These are phyloP conservation scores for Nepenthes gracilis DNA, from an alignment of 148 eudicot genomes.

Conservation along the genomic window DNA sequence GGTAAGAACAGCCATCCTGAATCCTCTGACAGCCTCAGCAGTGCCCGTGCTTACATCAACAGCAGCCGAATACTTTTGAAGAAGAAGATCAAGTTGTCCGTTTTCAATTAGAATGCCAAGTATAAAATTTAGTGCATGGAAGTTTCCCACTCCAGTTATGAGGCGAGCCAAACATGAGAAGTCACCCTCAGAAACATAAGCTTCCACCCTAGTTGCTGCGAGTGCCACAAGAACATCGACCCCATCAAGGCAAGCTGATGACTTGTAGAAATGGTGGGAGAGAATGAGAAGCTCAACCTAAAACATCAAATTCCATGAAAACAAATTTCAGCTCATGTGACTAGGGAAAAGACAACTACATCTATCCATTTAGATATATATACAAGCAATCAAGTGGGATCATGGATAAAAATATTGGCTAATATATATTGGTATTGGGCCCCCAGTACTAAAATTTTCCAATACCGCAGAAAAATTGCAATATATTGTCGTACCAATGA, in stretches of 20 bases:
- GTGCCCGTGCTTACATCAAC: slow-evolving; percentile 72
- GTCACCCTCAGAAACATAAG: slow-evolving; percentile 91
- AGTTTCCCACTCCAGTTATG: slow-evolving; percentile 96
- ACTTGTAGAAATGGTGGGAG: slow-evolving; percentile 97
- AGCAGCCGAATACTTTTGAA: slow-evolving; percentile 92
- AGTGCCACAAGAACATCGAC: slow-evolving; percentile 99
- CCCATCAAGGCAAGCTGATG: slow-evolving; percentile 96
- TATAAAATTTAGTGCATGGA: slow-evolving; percentile 86
- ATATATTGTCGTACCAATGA: no score
- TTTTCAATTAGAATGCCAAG: slow-evolving; percentile 91
- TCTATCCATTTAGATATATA: neutral
- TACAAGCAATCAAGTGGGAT: no score
- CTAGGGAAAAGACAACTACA: neutral
- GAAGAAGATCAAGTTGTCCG: slow-evolving; percentile 88
- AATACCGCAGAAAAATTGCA: no score
- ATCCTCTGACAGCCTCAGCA: slow-evolving; percentile 80
- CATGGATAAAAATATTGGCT: no score
- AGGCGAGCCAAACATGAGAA: slow-evolving; percentile 94
- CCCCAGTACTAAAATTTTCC: no score
- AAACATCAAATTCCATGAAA: slow-evolving; percentile 15
- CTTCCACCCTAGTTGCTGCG: slow-evolving; percentile 95
- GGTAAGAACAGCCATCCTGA: slow-evolving; percentile 95
- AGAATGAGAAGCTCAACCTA: slow-evolving; percentile 98
- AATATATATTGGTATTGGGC: no score
- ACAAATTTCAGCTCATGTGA: neutral